phyloP scores from a whole-genome alignment of 306 rosid genomes.

The Dryas alaskensis region DNA sequence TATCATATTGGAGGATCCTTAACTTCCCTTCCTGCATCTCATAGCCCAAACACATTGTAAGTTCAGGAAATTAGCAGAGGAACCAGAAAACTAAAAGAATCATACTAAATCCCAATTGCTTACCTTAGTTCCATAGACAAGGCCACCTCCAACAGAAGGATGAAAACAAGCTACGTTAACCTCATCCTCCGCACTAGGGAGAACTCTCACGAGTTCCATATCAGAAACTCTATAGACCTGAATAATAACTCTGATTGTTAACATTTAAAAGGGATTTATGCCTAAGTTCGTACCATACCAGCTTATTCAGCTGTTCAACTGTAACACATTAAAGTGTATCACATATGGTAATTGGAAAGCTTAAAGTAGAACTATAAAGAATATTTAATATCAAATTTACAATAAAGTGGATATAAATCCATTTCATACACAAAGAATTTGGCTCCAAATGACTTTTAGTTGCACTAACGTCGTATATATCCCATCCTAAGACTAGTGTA shows the following conservation, averaged over 20 bases:
- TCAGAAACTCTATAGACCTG: slow-evolving; percentile 95
- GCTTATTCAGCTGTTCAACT: neutral
- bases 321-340: neutral
- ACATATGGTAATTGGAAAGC: neutral
- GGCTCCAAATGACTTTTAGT: neutral
- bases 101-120: slow-evolving; percentile 7
- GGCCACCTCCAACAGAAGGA: slow-evolving; percentile 97
- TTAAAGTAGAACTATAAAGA: neutral
- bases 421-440: neutral
- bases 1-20: slow-evolving; percentile 59
- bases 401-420: neutral
- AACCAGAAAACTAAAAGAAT: slow-evolving; percentile 6
- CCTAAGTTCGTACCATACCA: neutral
- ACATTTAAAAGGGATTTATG: neutral
- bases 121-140: slow-evolving; percentile 98
- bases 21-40: slow-evolving; percentile 91
- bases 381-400: neutral
- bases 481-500: neutral
- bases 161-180: slow-evolving; percentile 98
- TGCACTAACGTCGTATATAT: neutral
- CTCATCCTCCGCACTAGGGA: slow-evolving; percentile 98
- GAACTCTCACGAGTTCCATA: slow-evolving; percentile 97
- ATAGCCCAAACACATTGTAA: slow-evolving; percentile 19
- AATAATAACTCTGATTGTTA: neutral
- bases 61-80: neutral